Evolutionary conservation across 768 basidiomycete species (phyloP).

Genomic region (Pulveroboletus sp.): DNA sequence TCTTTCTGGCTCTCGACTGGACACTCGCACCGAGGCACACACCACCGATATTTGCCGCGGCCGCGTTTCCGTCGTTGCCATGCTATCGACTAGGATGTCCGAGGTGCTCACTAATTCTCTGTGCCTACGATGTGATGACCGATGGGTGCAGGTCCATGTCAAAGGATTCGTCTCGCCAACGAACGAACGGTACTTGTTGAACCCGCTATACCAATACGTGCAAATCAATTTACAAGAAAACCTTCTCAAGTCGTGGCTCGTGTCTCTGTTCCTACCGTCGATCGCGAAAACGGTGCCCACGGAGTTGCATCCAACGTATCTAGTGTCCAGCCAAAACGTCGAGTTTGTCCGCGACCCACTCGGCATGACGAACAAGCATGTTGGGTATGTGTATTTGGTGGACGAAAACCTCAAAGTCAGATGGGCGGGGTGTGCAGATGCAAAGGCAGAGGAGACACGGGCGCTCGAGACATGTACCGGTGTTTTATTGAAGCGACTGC

Average conservation of each 20-base stretch:
- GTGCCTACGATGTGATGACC: neutral
- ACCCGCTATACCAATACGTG: slow-evolving; percentile 68
- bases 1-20: slow-evolving; percentile 69
- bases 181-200: slow-evolving; percentile 44
- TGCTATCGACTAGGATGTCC: slow-evolving; percentile 85
- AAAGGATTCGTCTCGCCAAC: slow-evolving; percentile 65
- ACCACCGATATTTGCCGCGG: slow-evolving; percentile 77
- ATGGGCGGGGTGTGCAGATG: slow-evolving; percentile 91
- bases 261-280: slow-evolving; percentile 77
- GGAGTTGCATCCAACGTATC: slow-evolving; percentile 65
- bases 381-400: slow-evolving; percentile 90
- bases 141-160: slow-evolving; percentile 62
- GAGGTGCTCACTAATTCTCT: slow-evolving; percentile 50
- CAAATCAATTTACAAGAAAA: slow-evolving; percentile 97
- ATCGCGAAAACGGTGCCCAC: slow-evolving; percentile 66
- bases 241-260: slow-evolving; percentile 84
- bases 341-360: slow-evolving; percentile 83
- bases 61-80: slow-evolving; percentile 74
- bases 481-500: slow-evolving; percentile 62
- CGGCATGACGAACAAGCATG: slow-evolving; percentile 84
- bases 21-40: slow-evolving; percentile 53
- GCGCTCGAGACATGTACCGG: slow-evolving; percentile 67
- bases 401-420: slow-evolving; percentile 82
- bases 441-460: slow-evolving; percentile 67
- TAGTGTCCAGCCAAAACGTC: slow-evolving; percentile 81